Base-by-base conservation (phyloP, 1,284 basidiomycete species). In the Cryptococcus sp. region DNA sequence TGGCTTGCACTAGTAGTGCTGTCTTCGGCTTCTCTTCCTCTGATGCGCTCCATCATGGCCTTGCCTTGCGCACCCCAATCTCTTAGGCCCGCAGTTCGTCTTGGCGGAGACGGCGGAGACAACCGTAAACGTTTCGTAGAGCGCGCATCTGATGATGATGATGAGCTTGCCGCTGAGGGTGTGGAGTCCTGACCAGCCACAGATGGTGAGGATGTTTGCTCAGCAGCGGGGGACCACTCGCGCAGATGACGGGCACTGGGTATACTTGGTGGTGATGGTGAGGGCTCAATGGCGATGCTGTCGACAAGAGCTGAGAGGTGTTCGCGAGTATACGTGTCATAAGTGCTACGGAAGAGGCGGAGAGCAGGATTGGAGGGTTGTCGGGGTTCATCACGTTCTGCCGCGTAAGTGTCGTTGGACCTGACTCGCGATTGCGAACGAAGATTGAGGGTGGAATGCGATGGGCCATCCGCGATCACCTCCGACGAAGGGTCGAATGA, bases 321-420 rank as follows among this genome's bases (percentile, higher is more conserved):
- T 46, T 94, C 89, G 40, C 91, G 85, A 2, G 93, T 96, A 72
- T 89, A 92, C 0, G 93, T 94, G 77, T 97, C 93, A 73, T 95
- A 95, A 3, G 70, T 72, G 62, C 92, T 90, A 68, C 92, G 88
- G 80, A 96, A 96, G 38, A 95, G 82, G 5, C 88, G 87, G 8
- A 93, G 83, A 16, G 86, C 87, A 4, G 89, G 85, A 69, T 90
- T 88, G 20, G 86, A 54, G 0, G 54, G 47, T 19, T 40, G 47
- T 16, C 46, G 52, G 16, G 47, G 40, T 35, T 30, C 57, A 52
- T 51, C 52, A 20, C 8, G 8, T 45, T 7, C 8, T 19, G 42
- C 42, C 8, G n/a, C 8, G 10, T n/a, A 3, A 45, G 8, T 10
- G 30, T 35, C 30, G 7, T 13, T 13, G 30, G 30, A 35, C 30